Evolutionary conservation across 78 protist species (phyloP).

Genomic region (Reticulomyxa filosa): DNA sequence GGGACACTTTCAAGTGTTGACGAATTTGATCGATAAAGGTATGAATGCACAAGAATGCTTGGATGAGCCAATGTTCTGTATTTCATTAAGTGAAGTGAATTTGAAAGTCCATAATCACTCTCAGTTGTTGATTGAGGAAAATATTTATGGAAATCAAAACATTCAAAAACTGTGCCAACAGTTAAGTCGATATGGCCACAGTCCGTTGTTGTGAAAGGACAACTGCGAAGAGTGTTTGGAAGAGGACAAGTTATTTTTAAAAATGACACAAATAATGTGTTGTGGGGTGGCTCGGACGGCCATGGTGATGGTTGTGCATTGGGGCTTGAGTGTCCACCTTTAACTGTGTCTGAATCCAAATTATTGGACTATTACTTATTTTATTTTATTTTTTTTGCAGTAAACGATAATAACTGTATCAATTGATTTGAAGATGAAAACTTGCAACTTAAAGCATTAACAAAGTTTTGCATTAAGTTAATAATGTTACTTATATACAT

Average conservation of each 20-base stretch:
- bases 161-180: background rate
- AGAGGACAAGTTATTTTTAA: conserved; percentile 26
- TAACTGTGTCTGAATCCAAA: no score
- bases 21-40: conserved; percentile 25
- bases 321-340: no score
- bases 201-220: background rate
- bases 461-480: no score
- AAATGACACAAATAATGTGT: background rate
- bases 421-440: no score
- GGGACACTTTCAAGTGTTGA: conserved; percentile 51
- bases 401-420: no score
- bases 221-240: conserved; percentile 14
- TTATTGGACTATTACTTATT: no score
- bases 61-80: conserved; percentile 37
- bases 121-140: background rate
- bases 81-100: background rate
- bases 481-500: no score
- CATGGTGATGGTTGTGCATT: conserved; percentile 16
- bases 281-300: conserved; percentile 13
- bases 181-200: background rate
- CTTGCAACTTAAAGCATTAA: no score
- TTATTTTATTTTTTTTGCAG: no score
- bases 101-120: background rate
- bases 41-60: conserved; percentile 62
- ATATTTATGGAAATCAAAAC: background rate